Percentiles rank a stretch among this genome's conserved stretches.
These are phyloP conservation scores for Lentinula novae-zelandiae DNA, from an alignment of 1,284 basidiomycete genomes.

Conservation along the genomic window DNA sequence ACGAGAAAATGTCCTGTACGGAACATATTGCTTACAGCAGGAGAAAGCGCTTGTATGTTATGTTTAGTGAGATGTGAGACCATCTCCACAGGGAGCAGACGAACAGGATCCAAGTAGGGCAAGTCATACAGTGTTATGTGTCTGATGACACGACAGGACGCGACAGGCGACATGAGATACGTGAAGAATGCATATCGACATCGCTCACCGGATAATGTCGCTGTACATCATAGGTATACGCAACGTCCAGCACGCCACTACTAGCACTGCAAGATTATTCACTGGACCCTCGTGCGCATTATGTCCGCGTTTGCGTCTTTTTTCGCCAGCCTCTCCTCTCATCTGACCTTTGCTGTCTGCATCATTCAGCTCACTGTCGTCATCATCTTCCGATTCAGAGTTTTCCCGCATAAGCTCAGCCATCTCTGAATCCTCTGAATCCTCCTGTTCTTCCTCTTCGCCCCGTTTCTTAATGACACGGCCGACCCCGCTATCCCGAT, in stretches of 20 bases:
- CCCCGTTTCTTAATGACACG: constrained; percentile 13
- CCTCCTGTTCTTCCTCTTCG: constrained; percentile 28
- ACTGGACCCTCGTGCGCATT: constrained; percentile 47
- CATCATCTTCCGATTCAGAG: constrained; percentile 45
- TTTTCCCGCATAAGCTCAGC: constrained; percentile 50
- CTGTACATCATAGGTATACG: constrained; percentile 72
- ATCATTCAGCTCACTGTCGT: constrained; percentile 20
- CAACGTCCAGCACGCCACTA: constrained; percentile 75
- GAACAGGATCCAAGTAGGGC: constrained; percentile 78
- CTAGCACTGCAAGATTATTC: constrained; percentile 62
- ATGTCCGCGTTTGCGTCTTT: constrained; percentile 14
- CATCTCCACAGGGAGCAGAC: constrained; percentile 64
- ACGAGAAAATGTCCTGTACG: neutral
- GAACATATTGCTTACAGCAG: constrained; percentile 46
- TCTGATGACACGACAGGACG: constrained; percentile 33
- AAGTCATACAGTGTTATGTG: constrained; percentile 71
- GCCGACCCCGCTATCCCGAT: constrained; percentile 15
- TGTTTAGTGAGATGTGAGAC: constrained; percentile 68
- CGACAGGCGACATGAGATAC: constrained; percentile 9
- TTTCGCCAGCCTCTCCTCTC: neutral
- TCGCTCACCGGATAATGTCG: constrained; percentile 67
- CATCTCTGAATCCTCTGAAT: constrained; percentile 49
- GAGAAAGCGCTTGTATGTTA: constrained; percentile 60
- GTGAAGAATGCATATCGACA: neutral
- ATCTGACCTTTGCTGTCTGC: neutral